Percentiles rank a stretch among this genome's conserved stretches.
Conservation (phyloP, 2,329 filamentous ascomycete species). For the Alternaria triticina region DNA sequence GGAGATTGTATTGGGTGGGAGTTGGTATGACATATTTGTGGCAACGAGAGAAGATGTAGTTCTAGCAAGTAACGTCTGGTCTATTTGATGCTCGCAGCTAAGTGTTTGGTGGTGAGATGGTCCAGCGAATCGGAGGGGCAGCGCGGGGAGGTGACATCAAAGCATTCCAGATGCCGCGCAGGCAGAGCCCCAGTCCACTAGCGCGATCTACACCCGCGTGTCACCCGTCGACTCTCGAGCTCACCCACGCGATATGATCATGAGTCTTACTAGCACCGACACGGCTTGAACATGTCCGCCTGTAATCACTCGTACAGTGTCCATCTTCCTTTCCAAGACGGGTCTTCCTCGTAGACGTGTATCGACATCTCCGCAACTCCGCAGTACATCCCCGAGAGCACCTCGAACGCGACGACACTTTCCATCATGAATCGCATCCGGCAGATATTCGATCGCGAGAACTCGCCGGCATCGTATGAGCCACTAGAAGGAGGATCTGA, state of each 20-base stretch:
- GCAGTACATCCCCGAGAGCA: slow-evolving; percentile 7
- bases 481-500: slow-evolving; percentile 48
- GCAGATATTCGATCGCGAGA: slow-evolving; percentile 36
- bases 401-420: slow-evolving; percentile 3
- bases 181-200: slow-evolving; percentile 11
- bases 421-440: slow-evolving; percentile 46
- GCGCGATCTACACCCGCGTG: slow-evolving; percentile 4
- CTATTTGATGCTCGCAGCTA: background rate
- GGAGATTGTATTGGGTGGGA: slow-evolving; percentile 39
- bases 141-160: slow-evolving; percentile 16
- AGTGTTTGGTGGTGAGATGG: slow-evolving; percentile 1
- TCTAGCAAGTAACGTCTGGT: background rate
- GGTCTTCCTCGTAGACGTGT: slow-evolving; percentile 15
- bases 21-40: background rate
- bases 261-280: slow-evolving; percentile 12
- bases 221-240: background rate
- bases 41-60: background rate
- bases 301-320: slow-evolving; percentile 4
- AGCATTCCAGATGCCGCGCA: slow-evolving; percentile 12
- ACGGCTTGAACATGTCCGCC: slow-evolving; percentile 30
- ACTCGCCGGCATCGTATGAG: slow-evolving; percentile 42
- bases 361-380: slow-evolving; percentile 1
- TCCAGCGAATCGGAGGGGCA: slow-evolving; percentile 19
- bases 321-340: slow-evolving; percentile 3
- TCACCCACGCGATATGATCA: slow-evolving; percentile 26